Percentiles rank a stretch among this genome's conserved stretches.
phyloP scores from a whole-genome alignment of 202 grass and related monocot species.

The Musa balbisiana region DNA sequence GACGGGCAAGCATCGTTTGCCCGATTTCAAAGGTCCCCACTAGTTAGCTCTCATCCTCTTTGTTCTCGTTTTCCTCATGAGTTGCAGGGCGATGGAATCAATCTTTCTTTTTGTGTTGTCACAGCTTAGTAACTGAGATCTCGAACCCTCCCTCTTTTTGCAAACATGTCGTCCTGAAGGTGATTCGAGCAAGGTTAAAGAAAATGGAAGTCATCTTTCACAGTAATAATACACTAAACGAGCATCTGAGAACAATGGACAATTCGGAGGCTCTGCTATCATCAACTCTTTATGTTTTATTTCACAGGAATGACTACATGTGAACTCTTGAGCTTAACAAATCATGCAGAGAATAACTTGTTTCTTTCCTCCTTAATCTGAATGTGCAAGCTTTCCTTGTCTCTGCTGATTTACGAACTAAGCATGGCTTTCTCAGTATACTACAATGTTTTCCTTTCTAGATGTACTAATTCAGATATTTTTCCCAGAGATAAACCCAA shows the following conservation, averaged over 20 bases:
- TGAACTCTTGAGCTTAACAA: not conserved
- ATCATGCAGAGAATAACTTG: not conserved
- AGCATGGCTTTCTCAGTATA: too few relatives aligned
- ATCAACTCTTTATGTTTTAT: not conserved
- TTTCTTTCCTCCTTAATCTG: not conserved
- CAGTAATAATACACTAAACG: too few relatives aligned
- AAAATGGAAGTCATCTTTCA: too few relatives aligned
- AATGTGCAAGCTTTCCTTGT: not conserved
- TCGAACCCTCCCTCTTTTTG: too few relatives aligned
- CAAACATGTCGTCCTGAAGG: too few relatives aligned
- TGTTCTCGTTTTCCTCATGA: too few relatives aligned
- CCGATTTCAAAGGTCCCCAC: slow-evolving; percentile 44
- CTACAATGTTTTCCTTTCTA: not conserved
- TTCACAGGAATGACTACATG: not conserved
- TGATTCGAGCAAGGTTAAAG: too few relatives aligned
- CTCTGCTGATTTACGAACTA: not conserved
- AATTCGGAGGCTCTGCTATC: too few relatives aligned
- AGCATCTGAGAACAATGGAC: too few relatives aligned
- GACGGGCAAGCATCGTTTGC: slow-evolving; percentile 37
- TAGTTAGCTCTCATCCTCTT: not conserved
- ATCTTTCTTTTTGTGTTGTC: too few relatives aligned
- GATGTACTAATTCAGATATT: slow-evolving; percentile 17
- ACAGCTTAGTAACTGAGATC: too few relatives aligned
- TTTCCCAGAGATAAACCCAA: slow-evolving; percentile 75
- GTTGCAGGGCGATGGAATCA: too few relatives aligned